Evolutionary conservation across 768 basidiomycete species (phyloP).

Genomic region (Serendipita vermifera): DNA sequence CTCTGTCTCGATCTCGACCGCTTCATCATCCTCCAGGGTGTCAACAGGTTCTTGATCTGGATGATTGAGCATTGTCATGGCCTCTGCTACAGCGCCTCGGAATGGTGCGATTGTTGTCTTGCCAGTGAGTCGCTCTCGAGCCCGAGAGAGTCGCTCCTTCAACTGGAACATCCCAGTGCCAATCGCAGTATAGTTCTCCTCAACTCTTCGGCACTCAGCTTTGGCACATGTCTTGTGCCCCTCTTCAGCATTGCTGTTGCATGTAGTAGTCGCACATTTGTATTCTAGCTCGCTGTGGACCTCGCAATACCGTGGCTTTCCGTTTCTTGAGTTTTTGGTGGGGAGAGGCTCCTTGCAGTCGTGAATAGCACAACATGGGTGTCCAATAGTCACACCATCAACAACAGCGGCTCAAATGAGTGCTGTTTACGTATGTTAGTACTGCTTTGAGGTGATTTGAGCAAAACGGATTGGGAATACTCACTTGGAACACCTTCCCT

Average conservation of each 20-base stretch:
- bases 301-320: conserved; percentile 16
- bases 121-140: background rate
- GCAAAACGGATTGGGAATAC: no score
- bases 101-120: conserved; percentile 15
- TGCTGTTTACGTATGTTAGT: no score
- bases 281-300: conserved; percentile 13
- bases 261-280: conserved; percentile 16
- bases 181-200: conserved; percentile 15
- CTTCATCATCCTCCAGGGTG: conserved; percentile 13
- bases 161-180: conserved; percentile 23
- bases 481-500: no score
- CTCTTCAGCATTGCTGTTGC: conserved; percentile 5
- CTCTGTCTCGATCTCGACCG: background rate
- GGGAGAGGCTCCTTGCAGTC: conserved; percentile 20
- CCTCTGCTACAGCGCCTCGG: conserved; percentile 12
- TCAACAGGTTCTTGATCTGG: conserved; percentile 17
- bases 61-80: background rate
- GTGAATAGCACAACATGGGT: conserved; percentile 23
- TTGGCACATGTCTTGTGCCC: conserved; percentile 18
- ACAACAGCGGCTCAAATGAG: conserved; percentile 16
- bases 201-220: conserved; percentile 19
- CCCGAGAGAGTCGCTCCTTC: conserved; percentile 16
- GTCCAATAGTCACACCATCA: conserved; percentile 26
- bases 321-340: background rate
- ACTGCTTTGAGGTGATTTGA: no score